Evolutionary conservation across 2,329 filamentous ascomycete genomes (phyloP), one percentile per base, ranked within the genome.

Genomic region (Penicillium sp.): DNA sequence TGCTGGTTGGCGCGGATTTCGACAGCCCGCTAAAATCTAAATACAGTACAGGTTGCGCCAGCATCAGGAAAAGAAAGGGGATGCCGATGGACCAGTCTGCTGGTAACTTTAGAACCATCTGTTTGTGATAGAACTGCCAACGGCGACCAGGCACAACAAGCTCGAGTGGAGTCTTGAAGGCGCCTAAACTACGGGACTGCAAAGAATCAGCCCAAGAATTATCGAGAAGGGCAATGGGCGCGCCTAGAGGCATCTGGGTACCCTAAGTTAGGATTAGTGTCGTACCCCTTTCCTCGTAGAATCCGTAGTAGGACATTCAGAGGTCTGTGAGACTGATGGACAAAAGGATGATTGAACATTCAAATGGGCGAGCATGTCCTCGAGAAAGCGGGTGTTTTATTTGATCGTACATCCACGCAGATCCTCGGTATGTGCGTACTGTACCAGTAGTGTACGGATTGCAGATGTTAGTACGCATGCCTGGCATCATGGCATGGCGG

Each of bases 21-120:
- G 31, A 54, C 42, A 51, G 35, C n/a, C 42, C 42, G n/a, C 25
- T 54, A 41, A n/a, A 41, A 35, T 50, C 54, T 60, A 57, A 60
- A 56, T 50, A 22, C 22, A 47, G 47, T 50, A 22, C 22, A 47
- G 47, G n/a, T 34, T 6, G 11, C 31, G 48, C 17, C 31, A 31
- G 15, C 8, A 11, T 45, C 48, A 31, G 6, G 38, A 41, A 22
- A 54, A 48, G 39, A 31, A 42, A 43, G 41, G 20, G 17, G 31
- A 49, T 10, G 4, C 22, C 22, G 22, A 22, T 22, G 42, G 31
- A 55, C 42, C 17, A 31, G 43, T 49, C 25, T 14, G 53, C 31
- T 55, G 15, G 34, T 17, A 37, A 48, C 31, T 37, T 55, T 28
- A 14, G 31, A 51, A 22, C 12, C 1, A 2, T 51, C 35, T 22